Evolutionary conservation across 1,284 basidiomycete genomes (phyloP).

Genomic region (Moesziomyces parantarcticus): DNA sequence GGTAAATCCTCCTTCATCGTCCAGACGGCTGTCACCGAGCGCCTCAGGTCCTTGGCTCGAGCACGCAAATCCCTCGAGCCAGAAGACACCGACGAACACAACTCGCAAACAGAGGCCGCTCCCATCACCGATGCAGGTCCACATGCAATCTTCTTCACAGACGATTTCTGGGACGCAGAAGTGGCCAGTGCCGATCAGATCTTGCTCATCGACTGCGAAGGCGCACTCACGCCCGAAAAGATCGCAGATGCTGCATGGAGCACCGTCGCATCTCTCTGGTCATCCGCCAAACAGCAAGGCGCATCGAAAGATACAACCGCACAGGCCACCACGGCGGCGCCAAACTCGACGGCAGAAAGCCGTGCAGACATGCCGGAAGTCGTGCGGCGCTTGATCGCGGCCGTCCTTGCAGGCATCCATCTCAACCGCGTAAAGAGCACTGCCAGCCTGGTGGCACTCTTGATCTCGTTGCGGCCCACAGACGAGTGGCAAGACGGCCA

Average conservation of each 20-base stretch:
- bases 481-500: constrained; percentile 15
- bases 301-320: neutral
- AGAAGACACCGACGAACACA: neutral
- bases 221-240: constrained; percentile 29
- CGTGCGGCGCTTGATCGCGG: constrained; percentile 34
- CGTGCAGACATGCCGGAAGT: constrained; percentile 33
- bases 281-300: neutral
- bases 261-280: constrained; percentile 18
- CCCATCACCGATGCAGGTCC: neutral
- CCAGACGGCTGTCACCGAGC: constrained; percentile 35
- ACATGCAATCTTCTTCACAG: constrained; percentile 13
- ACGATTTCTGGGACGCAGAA: constrained; percentile 50
- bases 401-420: constrained; percentile 31
- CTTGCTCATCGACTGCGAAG: constrained; percentile 42
- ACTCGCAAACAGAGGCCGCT: neutral
- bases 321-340: neutral
- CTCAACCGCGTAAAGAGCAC: constrained; percentile 30
- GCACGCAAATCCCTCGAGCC: constrained; percentile 12
- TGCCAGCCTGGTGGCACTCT: constrained; percentile 23
- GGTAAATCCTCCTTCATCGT: constrained; percentile 34
- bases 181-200: constrained; percentile 33
- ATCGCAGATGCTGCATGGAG: constrained; percentile 35
- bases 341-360: neutral
- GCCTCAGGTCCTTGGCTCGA: constrained; percentile 25
- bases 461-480: constrained; percentile 33